Evolutionary conservation across 73 alveolate species (phyloP), one percentile per base, ranked within the genome.

Genomic region (Tetrahymena elliotti): DNA sequence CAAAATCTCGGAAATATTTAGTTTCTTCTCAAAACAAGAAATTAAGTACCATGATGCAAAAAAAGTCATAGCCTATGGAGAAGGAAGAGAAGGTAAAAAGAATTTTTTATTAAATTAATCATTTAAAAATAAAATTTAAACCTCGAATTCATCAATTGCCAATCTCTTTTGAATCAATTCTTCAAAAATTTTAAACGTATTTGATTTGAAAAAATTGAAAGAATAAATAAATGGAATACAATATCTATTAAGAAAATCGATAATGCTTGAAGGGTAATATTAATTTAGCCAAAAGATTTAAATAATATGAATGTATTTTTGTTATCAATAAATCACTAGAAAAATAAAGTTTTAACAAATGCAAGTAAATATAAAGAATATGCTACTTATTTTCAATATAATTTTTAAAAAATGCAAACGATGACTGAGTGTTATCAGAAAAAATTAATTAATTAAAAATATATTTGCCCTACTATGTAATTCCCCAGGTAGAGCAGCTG

Each of bases 51-150:
- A 94, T 20, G 93, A 94, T 93, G 93, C 83, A 12, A 94, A 94
- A 84, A 94, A 94, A 84, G 96, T 94, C 18, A 94, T 94, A 38
- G 68, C 96, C 18, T 94, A 94, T 33, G 96, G 96, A 33, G 96
- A 94, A 92, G 96, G 96, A 83, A 94, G 96, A 94, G 96, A 94
- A 88, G 88, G 88, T 68, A 68, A 9, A 4, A 68, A 68, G 7
- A 27, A 68, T 68, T 31, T 68, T 27, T 68, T 3, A 22, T 27
- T 31, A 27, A 16, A 68, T 68, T n/a, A 27, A 47, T 22, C 82
- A 13, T 47, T 47, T 47, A 15, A 47, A 47, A 47, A 47, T 47
- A 47, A 47, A 47, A 47, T 47, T 47, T 47, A 47, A 47, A 47
- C 82, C 20, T 47, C 20, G 20, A 8, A 8, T 47, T 47, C 82